These are phyloP conservation scores for Berkeleyomyces rouxiae DNA, from an alignment of 2,329 filamentous ascomycete species.

Conservation along the genomic window DNA sequence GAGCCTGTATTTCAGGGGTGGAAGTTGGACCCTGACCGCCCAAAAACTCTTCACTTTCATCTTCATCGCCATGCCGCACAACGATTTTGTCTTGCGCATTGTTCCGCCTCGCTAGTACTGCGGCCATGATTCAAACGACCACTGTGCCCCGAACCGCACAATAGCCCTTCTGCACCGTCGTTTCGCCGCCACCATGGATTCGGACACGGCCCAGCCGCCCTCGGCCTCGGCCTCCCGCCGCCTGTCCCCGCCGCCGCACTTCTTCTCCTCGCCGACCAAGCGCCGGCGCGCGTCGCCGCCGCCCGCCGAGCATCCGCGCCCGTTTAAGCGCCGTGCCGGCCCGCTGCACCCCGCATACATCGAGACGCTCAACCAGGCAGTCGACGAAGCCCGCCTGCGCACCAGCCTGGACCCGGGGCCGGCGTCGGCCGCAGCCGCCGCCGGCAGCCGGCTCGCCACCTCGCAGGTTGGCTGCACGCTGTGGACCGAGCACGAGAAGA, in stretches of 20 bases:
- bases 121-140: neutral
- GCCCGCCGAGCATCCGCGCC: neutral
- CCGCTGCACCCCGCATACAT: conserved; percentile 32
- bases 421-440: neutral
- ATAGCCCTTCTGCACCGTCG: neutral
- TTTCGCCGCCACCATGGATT: neutral
- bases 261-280: neutral
- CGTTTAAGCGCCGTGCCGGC: conserved; percentile 29
- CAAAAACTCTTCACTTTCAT: neutral
- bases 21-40: too few relatives aligned
- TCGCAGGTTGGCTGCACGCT: conserved; percentile 49
- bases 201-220: neutral
- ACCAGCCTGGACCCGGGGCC: neutral
- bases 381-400: conserved; percentile 29
- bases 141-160: neutral
- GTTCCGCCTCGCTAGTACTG: neutral
- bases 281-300: neutral
- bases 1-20: too few relatives aligned
- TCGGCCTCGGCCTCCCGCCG: neutral
- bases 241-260: too few relatives aligned
- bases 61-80: neutral
- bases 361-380: conserved; percentile 37
- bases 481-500: conserved; percentile 61
- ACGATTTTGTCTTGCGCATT: too few relatives aligned
- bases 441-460: conserved; percentile 32